Evolutionary conservation across 179 eudicot species (phyloP).

Genomic region (Camellia oleifera): DNA sequence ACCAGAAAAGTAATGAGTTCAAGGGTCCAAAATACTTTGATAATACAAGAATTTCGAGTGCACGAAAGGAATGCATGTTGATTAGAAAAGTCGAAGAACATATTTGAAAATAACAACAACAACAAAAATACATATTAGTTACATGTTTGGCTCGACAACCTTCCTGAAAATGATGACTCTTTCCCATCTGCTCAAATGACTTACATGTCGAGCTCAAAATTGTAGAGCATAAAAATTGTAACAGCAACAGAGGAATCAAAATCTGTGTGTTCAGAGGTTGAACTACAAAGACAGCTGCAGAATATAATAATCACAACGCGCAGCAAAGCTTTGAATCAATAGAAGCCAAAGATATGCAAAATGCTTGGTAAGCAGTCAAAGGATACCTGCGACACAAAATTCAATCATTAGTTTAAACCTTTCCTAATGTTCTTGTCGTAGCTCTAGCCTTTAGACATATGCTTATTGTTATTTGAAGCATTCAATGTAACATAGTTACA

Average conservation of each 20-base stretch:
- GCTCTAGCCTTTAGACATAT: neutral
- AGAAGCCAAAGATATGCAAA: conserved; percentile 88
- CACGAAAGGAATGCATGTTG: neutral
- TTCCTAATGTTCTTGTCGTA: neutral
- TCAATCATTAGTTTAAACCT: neutral
- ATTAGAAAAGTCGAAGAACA: neutral
- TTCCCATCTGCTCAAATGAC: neutral
- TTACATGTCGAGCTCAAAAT: neutral
- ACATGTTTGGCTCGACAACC: neutral
- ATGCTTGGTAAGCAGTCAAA: conserved; percentile 86
- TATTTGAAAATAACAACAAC: too few species aligned
- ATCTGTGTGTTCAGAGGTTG: conserved; percentile 20
- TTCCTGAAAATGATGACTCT: neutral
- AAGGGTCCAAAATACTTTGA: neutral
- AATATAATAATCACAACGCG: conserved; percentile 37
- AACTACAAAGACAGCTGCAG: conserved; percentile 12
- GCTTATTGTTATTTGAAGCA: neutral
- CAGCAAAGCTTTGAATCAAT: conserved; percentile 91
- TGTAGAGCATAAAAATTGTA: neutral
- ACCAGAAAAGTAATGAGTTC: neutral
- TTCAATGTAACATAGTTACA: neutral
- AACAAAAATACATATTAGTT: neutral
- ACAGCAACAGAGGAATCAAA: neutral
- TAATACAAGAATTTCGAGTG: neutral
- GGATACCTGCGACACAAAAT: conserved; percentile 61